Base-by-base conservation (phyloP, 1,139 yeast species). In the Protomyces macrosporus region DNA sequence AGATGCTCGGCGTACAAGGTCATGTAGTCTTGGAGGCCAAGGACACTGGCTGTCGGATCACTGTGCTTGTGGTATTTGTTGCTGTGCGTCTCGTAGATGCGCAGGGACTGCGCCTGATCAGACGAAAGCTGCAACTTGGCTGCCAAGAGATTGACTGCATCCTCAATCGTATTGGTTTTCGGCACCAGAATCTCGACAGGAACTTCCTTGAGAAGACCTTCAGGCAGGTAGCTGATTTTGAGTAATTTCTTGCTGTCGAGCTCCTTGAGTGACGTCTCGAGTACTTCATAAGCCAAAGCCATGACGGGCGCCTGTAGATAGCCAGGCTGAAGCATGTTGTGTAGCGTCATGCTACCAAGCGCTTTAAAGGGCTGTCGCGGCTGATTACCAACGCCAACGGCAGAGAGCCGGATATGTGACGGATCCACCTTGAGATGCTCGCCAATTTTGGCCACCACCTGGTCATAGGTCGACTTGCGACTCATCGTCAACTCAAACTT, bases 241-340 rank as follows among this genome's bases (percentile, higher is more conserved):
- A 91, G 76, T 6, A 83, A 75, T 67, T 84, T 83, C 84, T 90
- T 82, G 68, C 82, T 84, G 74, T 95, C 98, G 70, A 87, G 82
- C 67, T 90, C 95, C 45, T 78, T 81, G 66, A 93, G 77, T 5
- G 91, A 84, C 57, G 90, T 85, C 53, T 84, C 86, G 70, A 95
- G 79, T 1, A 87, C 76, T 71, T 91, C 97, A 72, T 88, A 93
- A 69, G 82, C 60, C 30, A 75, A 67, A n/a, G 70, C 67, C 23
- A 65, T 67, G 70, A 71, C 66, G 16, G 64, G 63, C 64, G 78
- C 80, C 14, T 70, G 70, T n/a, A 69, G 62, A 64, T 82, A 77
- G 52, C 81, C 75, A 34, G 77, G 74, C 45, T 76, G 72, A 14
- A 76, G 71, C 32, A 83, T 75, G 67, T 79, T 79, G 65, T 81